Conservation (phyloP, 2,329 filamentous ascomycete species). For the Xylaria sp. region DNA sequence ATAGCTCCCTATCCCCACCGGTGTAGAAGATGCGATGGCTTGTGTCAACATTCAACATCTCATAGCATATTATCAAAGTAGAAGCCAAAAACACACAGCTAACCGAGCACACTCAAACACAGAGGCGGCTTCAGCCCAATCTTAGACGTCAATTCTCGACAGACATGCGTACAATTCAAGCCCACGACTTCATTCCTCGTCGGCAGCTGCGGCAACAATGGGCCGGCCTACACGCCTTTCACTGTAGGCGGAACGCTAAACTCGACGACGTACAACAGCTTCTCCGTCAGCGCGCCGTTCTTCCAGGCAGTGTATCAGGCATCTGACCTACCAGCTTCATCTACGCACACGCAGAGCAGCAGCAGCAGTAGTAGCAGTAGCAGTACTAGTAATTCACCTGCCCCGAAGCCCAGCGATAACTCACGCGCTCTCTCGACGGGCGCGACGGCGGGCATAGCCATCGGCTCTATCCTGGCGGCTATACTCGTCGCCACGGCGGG, state of each 20-base stretch:
- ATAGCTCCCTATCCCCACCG: background rate
- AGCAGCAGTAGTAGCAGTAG: background rate
- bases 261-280: conserved; percentile 16
- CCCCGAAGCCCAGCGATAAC: background rate
- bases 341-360: background rate
- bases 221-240: conserved; percentile 29
- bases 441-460: conserved; percentile 20
- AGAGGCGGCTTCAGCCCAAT: conserved; percentile 29
- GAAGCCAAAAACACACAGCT: conserved; percentile 3
- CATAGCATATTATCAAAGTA: background rate
- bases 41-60: background rate
- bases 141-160: background rate
- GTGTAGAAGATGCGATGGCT: background rate
- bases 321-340: conserved; percentile 16
- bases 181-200: conserved; percentile 32
- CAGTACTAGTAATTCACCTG: background rate
- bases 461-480: conserved; percentile 11
- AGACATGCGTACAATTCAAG: conserved; percentile 32
- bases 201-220: conserved; percentile 25
- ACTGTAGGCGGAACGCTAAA: conserved; percentile 11
- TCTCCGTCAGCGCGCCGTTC: conserved; percentile 28
- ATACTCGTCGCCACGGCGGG: conserved; percentile 14
- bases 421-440: conserved; percentile 13
- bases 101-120: background rate
- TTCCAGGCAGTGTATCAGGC: conserved; percentile 27